These are phyloP conservation scores for Lactarius psammicola DNA, from an alignment of 768 basidiomycete species.

Conservation along the genomic window DNA sequence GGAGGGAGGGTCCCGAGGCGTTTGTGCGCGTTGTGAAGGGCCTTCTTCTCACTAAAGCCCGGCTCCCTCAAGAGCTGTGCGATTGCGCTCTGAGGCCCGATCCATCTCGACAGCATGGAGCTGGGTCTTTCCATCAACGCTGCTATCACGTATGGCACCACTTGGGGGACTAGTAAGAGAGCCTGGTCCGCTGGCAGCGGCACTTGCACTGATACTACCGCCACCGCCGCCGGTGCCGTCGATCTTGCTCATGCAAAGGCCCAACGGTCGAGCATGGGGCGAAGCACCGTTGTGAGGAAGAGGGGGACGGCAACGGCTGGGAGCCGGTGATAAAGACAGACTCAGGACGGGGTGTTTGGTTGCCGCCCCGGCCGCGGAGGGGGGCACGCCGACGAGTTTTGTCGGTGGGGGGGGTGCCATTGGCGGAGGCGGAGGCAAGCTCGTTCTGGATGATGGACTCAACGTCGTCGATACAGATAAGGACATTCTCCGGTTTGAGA, in stretches of 20 bases:
- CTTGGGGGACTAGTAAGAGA: constrained; percentile 35
- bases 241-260: constrained; percentile 92
- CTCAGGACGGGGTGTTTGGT: constrained; percentile 90
- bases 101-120: constrained; percentile 40
- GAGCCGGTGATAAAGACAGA: constrained; percentile 85
- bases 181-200: constrained; percentile 38
- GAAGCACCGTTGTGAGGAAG: constrained; percentile 64
- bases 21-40: constrained; percentile 37
- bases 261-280: constrained; percentile 77
- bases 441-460: constrained; percentile 89
- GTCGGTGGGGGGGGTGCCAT: constrained; percentile 45
- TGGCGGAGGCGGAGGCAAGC: constrained; percentile 53
- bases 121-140: constrained; percentile 22
- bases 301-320: constrained; percentile 88
- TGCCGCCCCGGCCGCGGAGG: constrained; percentile 92
- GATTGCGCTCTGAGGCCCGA: constrained; percentile 50
- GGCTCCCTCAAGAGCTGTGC: constrained; percentile 47
- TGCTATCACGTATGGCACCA: constrained; percentile 11
- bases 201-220: constrained; percentile 31
- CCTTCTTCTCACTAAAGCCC: constrained; percentile 41
- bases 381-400: constrained; percentile 89
- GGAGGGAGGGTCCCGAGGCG: constrained; percentile 72
- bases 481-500: constrained; percentile 96
- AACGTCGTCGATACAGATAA: constrained; percentile 96
- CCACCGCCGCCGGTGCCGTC: constrained; percentile 40